Base-by-base conservation (phyloP, 1,139 yeast genomes). In the Debaryomyces coudertii region DNA sequence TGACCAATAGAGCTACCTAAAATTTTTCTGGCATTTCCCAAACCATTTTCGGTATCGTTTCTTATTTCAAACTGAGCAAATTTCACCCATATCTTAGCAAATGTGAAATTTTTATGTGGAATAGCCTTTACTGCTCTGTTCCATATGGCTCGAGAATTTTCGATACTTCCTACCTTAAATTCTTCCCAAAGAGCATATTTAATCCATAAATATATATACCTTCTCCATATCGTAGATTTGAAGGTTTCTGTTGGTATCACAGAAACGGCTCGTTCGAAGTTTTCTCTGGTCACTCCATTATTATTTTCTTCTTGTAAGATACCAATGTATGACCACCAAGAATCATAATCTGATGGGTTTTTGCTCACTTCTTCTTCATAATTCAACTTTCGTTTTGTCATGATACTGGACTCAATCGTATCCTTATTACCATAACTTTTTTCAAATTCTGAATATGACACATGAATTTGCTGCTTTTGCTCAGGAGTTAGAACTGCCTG, bases 61-160 rank as follows among this genome's bases (percentile, higher is more conserved):
- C 98, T 74, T 4, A 90, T 65, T 61, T 89, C 95, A 68, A 87
- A 90, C 47, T 88, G 79, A 3, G 90, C 85, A 62, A 66, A 84
- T 49, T 76, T 65, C 4, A 82, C 74, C 97, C 97, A 92, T 2
- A 87, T 58, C 51, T 87, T 87, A 5, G 84, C 83, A 59, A 88
- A 87, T 0, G 89, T 79, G 53, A 89, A 83, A 2, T 55, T 47
- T 42, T 73, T 68, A 51, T 83, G 83, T 0, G 95, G 90, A 3
- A 87, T 71, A 0, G 71, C 47, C 20, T 71, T 66, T 1, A 85
- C 45, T 33, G 85, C 65, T 27, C 68, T 64, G 38, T 71, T 64
- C 77, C 85, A 90, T 2, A 80, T 57, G 2, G 58, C 58, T 40
- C 90, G 66, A 0, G 89, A 77, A 1, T 63, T 58, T 0, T 70